Evolutionary conservation across 768 basidiomycete species (phyloP), one percentile per base, ranked within the genome.

Genomic region (Sutorius australiensis): DNA sequence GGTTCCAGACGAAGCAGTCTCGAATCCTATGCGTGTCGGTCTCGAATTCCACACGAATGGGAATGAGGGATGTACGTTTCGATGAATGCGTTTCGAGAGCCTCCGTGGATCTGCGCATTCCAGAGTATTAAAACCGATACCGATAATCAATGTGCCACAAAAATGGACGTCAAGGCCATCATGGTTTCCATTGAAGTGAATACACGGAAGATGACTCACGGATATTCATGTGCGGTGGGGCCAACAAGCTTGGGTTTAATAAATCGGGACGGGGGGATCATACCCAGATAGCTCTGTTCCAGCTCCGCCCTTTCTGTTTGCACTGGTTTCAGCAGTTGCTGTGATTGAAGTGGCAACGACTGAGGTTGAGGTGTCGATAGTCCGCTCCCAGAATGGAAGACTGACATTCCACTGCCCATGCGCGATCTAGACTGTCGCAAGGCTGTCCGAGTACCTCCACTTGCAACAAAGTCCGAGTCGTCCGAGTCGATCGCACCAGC

Each of bases 1-100:
- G 70, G 63, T 98, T 97, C 97, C 97, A 99, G 11, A 92, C 81
- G 68, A 99, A 98, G 63, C 87, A 88, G 65, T 99, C 97, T 38
- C 95, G 86, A 67, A 99, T 83, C 62, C 95, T 78, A 64, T 91
- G 90, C 0, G 88, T 88, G 11, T 92, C 91, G 11, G 89, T 92
- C 66, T 98, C 95, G 62, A 99, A 84, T 61, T 98, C 95, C 48
- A 99, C 89, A 42, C 92, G 90, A 53, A 99, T 92, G 3, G 97
- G 97, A 12, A 98, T 83, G 32, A 95, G 82, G 5, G 78, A 66
- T 3, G 78, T 75, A 0, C 68, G 69, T 54, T 72, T 71, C 42
- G 75, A 65, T 3, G 90, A 88, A 61, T 89, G 83, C 16, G 67
- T 66, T 46, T 86, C 80, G 31, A 95, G 68, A 12, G 76, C 72